Evolutionary conservation across 2,329 filamentous ascomycete species (phyloP), one percentile per base, ranked within the genome.

Genomic region (Fusarium sp.): DNA sequence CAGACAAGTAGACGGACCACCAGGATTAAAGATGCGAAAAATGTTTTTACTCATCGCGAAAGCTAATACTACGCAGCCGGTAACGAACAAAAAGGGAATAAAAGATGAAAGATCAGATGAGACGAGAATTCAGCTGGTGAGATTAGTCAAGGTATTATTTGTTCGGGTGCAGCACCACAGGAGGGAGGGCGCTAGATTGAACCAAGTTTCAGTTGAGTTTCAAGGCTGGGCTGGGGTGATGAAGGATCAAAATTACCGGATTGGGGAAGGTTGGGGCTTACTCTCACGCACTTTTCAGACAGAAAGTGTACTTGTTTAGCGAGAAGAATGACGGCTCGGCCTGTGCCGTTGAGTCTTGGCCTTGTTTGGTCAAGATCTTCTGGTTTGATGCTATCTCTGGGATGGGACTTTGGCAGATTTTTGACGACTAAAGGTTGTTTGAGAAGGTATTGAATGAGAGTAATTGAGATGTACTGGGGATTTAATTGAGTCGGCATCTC

Each of bases 21-120:
- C 62, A 9, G 78, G 78, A 10, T 78, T 80, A n/a, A 80, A 80
- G 5, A 80, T 78, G 22, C 76, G 76, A 29, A 80, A 80, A 29
- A 80, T 77, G 41, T 60, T 68, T 22, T 61, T 59, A 32, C 59
- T 40, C 72, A 75, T 75, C 15, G 25, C 27, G 25, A 22, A 16
- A 16, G 18, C 22, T 34, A 11, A n/a, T 6, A 22, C 13, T 12
- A 40, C 34, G 18, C 34, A 38, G 34, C 18, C 18, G 38, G n/a
- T 30, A 8, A 2, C 3, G 7, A 10, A 24, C 49, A 27, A 48
- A 63, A 63, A 18, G 4, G 43, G 48, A 47, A 57, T 55, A 56
- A 63, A 62, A 46, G 58, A 63, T 55, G 32, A 44, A 34, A 44
- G 30, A 64, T 63, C 59, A 57, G 29, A 20, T 30, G n/a, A 32